phyloP scores from a whole-genome alignment of 768 basidiomycete species.

The Collybiopsis confluens region DNA sequence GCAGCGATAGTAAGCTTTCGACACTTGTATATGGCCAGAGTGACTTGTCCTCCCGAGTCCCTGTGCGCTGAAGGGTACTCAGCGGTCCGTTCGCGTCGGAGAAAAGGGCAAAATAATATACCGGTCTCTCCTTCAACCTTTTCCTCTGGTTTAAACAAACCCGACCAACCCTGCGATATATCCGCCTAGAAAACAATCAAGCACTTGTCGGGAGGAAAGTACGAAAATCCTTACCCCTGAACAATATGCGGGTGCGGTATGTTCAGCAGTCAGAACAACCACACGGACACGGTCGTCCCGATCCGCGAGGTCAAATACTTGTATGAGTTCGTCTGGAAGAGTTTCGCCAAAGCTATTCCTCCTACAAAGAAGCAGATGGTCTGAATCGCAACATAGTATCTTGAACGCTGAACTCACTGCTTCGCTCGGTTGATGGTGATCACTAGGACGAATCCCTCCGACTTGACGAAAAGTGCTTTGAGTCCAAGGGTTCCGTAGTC shows the following conservation, averaged over 20 bases:
- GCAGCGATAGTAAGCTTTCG: conserved; percentile 52
- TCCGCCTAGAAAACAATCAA: conserved; percentile 36
- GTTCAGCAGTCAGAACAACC: conserved; percentile 49
- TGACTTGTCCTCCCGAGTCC: conserved; percentile 43
- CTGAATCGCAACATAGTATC: background rate
- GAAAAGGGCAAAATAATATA: background rate
- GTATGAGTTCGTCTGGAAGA: conserved; percentile 34
- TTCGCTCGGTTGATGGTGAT: conserved; percentile 44
- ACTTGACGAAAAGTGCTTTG: conserved; percentile 36
- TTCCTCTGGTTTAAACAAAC: conserved; percentile 30
- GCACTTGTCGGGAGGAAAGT: background rate
- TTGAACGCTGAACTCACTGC: conserved; percentile 27
- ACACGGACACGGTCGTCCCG: conserved; percentile 49
- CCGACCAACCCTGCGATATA: conserved; percentile 42
- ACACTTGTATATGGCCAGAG: conserved; percentile 46
- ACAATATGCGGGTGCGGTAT: conserved; percentile 47
- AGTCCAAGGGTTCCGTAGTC: conserved; percentile 34
- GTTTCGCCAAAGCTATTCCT: conserved; percentile 37
- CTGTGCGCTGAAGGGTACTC: conserved; percentile 27
- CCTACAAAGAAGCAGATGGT: conserved; percentile 21
- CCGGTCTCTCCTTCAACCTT: conserved; percentile 39
- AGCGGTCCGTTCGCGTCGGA: background rate
- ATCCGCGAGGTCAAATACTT: conserved; percentile 43
- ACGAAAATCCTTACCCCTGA: conserved; percentile 38
- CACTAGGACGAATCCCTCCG: conserved; percentile 41